Percentiles rank a stretch among this genome's conserved stretches.
Evolutionary conservation across 2,329 filamentous ascomycete species (phyloP).

Genomic region (Pseudomassariella vexata): DNA sequence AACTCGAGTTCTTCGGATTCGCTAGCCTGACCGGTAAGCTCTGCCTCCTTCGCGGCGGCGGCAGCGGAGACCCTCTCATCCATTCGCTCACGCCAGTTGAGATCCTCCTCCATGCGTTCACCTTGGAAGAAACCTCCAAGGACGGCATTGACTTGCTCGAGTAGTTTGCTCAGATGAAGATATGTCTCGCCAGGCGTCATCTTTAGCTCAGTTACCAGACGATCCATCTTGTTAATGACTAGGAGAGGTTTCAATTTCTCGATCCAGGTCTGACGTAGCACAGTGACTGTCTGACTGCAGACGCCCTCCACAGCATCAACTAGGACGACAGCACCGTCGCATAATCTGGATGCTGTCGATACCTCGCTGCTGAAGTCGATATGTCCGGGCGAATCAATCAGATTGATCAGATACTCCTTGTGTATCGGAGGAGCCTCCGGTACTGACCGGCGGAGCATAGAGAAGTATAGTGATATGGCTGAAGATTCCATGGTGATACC

Average conservation of each 20-base stretch:
- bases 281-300: conserved; percentile 96
- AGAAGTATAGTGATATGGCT: conserved; percentile 94
- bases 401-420: conserved; percentile 91
- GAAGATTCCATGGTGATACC: conserved; percentile 99
- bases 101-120: conserved; percentile 96
- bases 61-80: conserved; percentile 77
- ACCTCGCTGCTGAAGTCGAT: conserved; percentile 99
- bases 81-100: conserved; percentile 90
- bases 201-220: conserved; percentile 87
- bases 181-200: conserved; percentile 90
- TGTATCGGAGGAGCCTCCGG: conserved; percentile 64
- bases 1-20: conserved; percentile 62
- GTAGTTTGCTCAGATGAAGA: conserved; percentile 76
- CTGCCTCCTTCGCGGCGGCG: conserved; percentile 54
- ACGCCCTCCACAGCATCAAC: conserved; percentile 97
- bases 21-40: conserved; percentile 41
- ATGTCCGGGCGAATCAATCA: conserved; percentile 96
- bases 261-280: conserved; percentile 88
- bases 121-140: conserved; percentile 97
- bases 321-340: conserved; percentile 88
- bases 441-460: conserved; percentile 70
- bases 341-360: conserved; percentile 87
- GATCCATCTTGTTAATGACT: conserved; percentile 98
- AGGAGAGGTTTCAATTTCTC: conserved; percentile 92
- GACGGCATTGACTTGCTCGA: conserved; percentile 96